Evolutionary conservation across 1,139 yeast species (phyloP).

Genomic region (Pichia sp.): DNA sequence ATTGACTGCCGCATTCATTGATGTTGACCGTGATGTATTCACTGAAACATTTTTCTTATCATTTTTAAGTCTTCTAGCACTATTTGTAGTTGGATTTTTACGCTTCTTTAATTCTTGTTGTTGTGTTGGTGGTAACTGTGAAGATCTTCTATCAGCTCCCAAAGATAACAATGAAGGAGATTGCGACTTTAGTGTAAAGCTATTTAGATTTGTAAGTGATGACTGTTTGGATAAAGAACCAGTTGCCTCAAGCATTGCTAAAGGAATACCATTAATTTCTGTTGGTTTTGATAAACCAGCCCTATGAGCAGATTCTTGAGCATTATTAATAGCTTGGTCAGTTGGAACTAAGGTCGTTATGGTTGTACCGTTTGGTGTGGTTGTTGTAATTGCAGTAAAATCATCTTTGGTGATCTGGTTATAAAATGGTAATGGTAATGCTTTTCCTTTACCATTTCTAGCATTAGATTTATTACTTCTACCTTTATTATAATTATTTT

Average conservation of each 20-base stretch:
- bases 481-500: slow-evolving; percentile 7
- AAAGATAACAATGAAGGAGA: neutral
- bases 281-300: slow-evolving; percentile 50
- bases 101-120: slow-evolving; percentile 1
- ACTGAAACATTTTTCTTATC: neutral
- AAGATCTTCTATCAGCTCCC: neutral
- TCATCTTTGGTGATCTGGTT: slow-evolving; percentile 90
- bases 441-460: slow-evolving; percentile 25
- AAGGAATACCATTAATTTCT: slow-evolving; percentile 74
- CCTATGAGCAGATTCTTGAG: slow-evolving; percentile 44
- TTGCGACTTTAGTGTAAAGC: neutral
- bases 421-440: slow-evolving; percentile 83
- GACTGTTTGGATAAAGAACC: slow-evolving; percentile 43
- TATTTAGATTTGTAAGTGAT: neutral
- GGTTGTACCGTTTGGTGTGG: slow-evolving; percentile 91
- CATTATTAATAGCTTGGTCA: slow-evolving; percentile 59
- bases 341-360: slow-evolving; percentile 86
- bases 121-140: neutral
- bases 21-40: slow-evolving; percentile 16
- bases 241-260: slow-evolving; percentile 73
- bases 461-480: slow-evolving; percentile 11
- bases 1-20: slow-evolving; percentile 25
- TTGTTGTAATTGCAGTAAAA: slow-evolving; percentile 75
- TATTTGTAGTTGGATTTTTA: neutral
- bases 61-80: neutral